Evolutionary conservation across 139 green algal genomes (phyloP).

Genomic region (Coelastrella sp.): DNA sequence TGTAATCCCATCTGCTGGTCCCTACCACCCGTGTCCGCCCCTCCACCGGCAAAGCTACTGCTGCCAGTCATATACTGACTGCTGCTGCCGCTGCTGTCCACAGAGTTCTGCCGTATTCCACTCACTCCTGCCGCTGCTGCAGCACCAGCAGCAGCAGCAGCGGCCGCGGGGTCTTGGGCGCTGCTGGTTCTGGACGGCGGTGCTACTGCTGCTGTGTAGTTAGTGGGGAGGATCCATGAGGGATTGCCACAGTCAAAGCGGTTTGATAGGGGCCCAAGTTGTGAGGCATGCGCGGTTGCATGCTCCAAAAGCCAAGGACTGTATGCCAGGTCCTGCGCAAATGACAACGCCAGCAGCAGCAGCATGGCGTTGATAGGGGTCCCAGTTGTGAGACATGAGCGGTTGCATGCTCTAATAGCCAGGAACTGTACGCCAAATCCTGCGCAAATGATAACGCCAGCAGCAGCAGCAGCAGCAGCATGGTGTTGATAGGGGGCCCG

Average conservation of each 20-base stretch:
- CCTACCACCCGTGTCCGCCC: neutral
- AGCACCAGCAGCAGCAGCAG: neutral
- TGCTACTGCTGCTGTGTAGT: neutral
- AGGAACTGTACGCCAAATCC: no score
- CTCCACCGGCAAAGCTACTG: no score
- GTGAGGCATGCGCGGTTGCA: neutral
- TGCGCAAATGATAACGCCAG: no score
- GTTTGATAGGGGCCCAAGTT: neutral
- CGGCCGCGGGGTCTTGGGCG: neutral
- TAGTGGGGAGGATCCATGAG: constrained; percentile 12
- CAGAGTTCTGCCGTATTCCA: neutral
- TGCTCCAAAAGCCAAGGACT: neutral
- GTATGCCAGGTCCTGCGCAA: neutral
- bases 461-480: no score
- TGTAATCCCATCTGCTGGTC: neutral
- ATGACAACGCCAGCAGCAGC: neutral
- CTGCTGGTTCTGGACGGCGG: neutral
- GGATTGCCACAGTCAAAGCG: neutral
- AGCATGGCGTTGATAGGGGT: no score
- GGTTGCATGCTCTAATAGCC: neutral
- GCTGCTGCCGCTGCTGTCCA: neutral
- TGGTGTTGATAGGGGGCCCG: no score
- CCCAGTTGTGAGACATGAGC: neutral
- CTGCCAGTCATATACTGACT: neutral
- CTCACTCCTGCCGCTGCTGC: neutral